A percentile compares a stretch with the other conserved stretches of the same genome.
phyloP scores from a whole-genome alignment of 2,329 filamentous ascomycete genomes.

The Ophiocordyceps unilateralis region DNA sequence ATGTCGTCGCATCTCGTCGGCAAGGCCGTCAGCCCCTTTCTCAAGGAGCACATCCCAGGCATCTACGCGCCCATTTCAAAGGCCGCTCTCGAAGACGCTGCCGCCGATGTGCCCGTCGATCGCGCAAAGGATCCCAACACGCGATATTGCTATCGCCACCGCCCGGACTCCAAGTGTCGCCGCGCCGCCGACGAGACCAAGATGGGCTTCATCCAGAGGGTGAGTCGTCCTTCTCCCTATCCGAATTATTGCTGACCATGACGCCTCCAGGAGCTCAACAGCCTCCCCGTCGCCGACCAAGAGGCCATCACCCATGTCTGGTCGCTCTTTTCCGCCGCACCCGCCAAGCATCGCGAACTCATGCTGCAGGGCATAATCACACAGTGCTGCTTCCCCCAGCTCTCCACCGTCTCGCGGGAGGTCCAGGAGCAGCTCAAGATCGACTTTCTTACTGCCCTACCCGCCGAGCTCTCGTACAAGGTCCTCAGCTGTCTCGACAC shows the following conservation, averaged over 20 bases:
- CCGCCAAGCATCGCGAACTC: conserved; percentile 80
- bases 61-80: conserved; percentile 70
- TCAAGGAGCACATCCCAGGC: conserved; percentile 77
- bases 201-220: conserved; percentile 86
- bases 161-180: conserved; percentile 84
- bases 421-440: conserved; percentile 94
- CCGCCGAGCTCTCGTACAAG: conserved; percentile 80
- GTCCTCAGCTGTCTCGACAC: conserved; percentile 89
- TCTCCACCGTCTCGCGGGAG: conserved; percentile 80
- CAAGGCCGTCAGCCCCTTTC: conserved; percentile 71
- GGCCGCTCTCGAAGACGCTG: conserved; percentile 17
- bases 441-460: conserved; percentile 81
- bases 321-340: conserved; percentile 93
- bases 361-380: conserved; percentile 95
- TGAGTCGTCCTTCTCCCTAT: too few relatives aligned
- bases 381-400: conserved; percentile 93
- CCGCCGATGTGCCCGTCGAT: conserved; percentile 3
- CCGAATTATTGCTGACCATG: neutral
- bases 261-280: conserved; percentile 52
- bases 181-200: conserved; percentile 86
- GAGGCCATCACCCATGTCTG: conserved; percentile 94
- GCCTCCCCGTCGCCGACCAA: conserved; percentile 68
- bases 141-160: conserved; percentile 89
- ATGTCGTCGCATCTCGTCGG: conserved; percentile 51
- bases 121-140: conserved; percentile 49